Base-by-base conservation (phyloP, 129 eudicot species). In the Cynara cardunculus region DNA sequence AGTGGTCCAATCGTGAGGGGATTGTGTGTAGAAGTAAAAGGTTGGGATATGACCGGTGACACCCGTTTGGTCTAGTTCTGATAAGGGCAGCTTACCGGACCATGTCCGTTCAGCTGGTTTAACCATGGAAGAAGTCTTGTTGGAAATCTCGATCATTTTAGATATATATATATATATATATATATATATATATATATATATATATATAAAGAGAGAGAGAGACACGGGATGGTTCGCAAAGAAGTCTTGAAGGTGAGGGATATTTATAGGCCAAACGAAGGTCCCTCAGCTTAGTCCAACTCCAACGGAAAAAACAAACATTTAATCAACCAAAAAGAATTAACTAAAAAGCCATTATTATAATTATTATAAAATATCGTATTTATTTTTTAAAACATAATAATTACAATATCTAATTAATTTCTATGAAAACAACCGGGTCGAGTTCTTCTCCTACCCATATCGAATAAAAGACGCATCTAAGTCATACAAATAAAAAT, bases 11-110 rank as follows among this genome's bases (percentile, higher is more conserved):
- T 75, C 80, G 0, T 85, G 39, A n/a, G 80, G 32, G 44, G 82
- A n/a, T 0, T 77, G 85, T 39, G 18, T 65, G 84, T 88, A 90
- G 86, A 86, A 88, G 83, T 90, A 86, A 53, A 90, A 41, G 25
- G 83, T 78, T 5, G 90, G 89, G 53, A 86, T 78, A 69, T 88
- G 90, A 10, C 73, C 77, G 37, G 73, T 46, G 62, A 73, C 76
- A 25, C 82, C 86, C 3, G 61, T 74, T 79, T 90, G 90, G 61
- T 90, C 94, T 7, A 81, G 67, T 62, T 88, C 92, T 14, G 94
- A 76, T 31, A 90, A 77, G 41, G 90, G 75, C 41, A 90, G 66
- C 77, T 28, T 39, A 25, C 90, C 87, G n/a, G 71, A 82, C 87
- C 87, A 84, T 37, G 92, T 90, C 56, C 81, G 76, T 61, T 82